A percentile compares a stretch with the other conserved stretches of the same genome.
These are phyloP conservation scores for Blastobotrys serpentis DNA, from an alignment of 1,139 yeast genomes.

Conservation along the genomic window DNA sequence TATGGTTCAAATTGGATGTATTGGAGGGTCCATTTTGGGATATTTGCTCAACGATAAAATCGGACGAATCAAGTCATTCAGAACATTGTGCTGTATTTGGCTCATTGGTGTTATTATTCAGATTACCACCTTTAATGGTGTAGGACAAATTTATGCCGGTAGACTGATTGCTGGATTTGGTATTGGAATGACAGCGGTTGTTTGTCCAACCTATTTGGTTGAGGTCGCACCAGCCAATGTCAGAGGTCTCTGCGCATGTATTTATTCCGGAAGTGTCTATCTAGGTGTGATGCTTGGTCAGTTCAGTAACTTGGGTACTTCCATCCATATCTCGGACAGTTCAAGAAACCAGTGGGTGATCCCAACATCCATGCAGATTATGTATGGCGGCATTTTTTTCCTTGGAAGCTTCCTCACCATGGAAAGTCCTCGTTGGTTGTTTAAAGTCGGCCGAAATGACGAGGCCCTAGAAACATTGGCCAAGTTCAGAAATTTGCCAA, in stretches of 20 bases:
- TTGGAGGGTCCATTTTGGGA: constrained; percentile 56
- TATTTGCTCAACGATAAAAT: constrained; percentile 51
- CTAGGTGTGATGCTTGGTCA: constrained; percentile 55
- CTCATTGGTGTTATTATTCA: constrained; percentile 50
- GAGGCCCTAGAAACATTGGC: constrained; percentile 44
- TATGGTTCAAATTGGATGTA: constrained; percentile 62
- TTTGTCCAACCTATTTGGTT: constrained; percentile 54
- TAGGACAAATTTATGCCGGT: constrained; percentile 56
- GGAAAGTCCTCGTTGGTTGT: constrained; percentile 52
- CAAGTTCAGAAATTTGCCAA: constrained; percentile 50
- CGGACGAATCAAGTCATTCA: constrained; percentile 56
- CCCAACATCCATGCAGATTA: constrained; percentile 39
- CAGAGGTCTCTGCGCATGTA: constrained; percentile 51
- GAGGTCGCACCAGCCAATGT: constrained; percentile 57
- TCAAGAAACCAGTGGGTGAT: constrained; percentile 38
- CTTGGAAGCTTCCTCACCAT: constrained; percentile 43
- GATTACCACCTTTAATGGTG: constrained; percentile 38
- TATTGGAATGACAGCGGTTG: constrained; percentile 57
- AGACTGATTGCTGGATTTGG: constrained; percentile 55
- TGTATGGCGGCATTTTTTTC: constrained; percentile 47
- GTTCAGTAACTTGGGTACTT: constrained; percentile 46
- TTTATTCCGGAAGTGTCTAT: constrained; percentile 57
- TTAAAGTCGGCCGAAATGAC: constrained; percentile 40
- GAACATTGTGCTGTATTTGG: constrained; percentile 46
- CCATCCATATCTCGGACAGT: constrained; percentile 37